phyloP scores from a whole-genome alignment of 352 stramenopile genomes.

The Plasmopara muralis region DNA sequence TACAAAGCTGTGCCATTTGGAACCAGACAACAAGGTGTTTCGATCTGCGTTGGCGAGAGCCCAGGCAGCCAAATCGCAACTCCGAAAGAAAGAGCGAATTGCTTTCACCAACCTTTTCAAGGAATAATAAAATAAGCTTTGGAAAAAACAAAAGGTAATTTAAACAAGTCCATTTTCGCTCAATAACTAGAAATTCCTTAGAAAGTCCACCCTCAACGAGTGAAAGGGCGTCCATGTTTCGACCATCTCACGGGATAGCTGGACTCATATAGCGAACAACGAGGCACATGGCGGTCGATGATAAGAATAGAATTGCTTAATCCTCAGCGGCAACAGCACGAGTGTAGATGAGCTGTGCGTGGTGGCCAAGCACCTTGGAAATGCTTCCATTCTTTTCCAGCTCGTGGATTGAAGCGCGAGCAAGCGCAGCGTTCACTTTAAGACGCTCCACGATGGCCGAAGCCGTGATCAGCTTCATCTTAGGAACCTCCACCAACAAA shows the following conservation, averaged over 20 bases:
- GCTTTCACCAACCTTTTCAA: constrained; percentile 34
- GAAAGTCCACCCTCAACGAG: constrained; percentile 22
- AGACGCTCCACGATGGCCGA: constrained; percentile 98
- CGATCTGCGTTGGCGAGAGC: constrained; percentile 27
- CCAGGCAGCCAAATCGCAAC: constrained; percentile 25
- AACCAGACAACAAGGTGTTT: constrained; percentile 44
- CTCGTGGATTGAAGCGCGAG: constrained; percentile 94
- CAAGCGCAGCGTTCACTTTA: constrained; percentile 98
- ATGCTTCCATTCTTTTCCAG: constrained; percentile 96
- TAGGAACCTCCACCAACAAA: constrained; percentile 97
- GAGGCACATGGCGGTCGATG: constrained; percentile 12
- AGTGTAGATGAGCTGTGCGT: constrained; percentile 99
- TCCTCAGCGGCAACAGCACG: constrained; percentile 81
- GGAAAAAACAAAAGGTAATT: constrained; percentile 30
- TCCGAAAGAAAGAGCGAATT: constrained; percentile 35
- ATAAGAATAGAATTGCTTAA: constrained; percentile 40
- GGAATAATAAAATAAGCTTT: neutral
- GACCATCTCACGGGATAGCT: neutral
- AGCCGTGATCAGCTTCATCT: constrained; percentile 99
- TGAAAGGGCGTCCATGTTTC: neutral
- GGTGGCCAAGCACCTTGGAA: constrained; percentile 90
- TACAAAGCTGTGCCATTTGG: constrained; percentile 21
- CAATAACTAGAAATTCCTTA: constrained; percentile 23
- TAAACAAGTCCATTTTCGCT: constrained; percentile 53
- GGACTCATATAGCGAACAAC: neutral